Evolutionary conservation across 1,139 yeast genomes (phyloP).

Genomic region (Protomyces inouyei): DNA sequence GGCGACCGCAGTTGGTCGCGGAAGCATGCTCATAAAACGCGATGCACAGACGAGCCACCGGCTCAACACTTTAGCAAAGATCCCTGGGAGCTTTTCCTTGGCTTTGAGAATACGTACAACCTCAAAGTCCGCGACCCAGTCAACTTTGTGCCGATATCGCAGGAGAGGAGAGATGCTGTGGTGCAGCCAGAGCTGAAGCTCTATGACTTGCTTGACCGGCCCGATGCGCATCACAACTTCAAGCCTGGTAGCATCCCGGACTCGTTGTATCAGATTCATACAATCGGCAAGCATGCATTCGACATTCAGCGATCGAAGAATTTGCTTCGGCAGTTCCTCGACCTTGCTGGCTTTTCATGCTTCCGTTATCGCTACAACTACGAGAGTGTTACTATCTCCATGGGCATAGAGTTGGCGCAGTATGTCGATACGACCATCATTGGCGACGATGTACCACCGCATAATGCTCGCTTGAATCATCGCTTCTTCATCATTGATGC

Average conservation of each 20-base stretch:
- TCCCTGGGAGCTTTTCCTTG: slow-evolving; percentile 13
- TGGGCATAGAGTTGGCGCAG: slow-evolving; percentile 15
- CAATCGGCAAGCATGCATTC: slow-evolving; percentile 14
- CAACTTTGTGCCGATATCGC: slow-evolving; percentile 4
- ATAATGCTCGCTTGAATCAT: slow-evolving; percentile 15
- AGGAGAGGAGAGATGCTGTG: neutral
- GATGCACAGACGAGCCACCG: slow-evolving; percentile 2
- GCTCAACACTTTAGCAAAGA: slow-evolving; percentile 6
- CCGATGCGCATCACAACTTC: slow-evolving; percentile 19
- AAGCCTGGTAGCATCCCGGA: slow-evolving; percentile 14
- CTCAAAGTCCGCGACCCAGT: slow-evolving; percentile 13
- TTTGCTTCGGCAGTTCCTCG: slow-evolving; percentile 17
- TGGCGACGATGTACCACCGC: slow-evolving; percentile 6
- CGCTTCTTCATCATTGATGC: slow-evolving; percentile 27
- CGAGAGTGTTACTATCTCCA: slow-evolving; percentile 6
- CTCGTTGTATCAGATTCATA: slow-evolving; percentile 19
- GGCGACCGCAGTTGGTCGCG: slow-evolving; percentile 7
- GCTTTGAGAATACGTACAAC: slow-evolving; percentile 20
- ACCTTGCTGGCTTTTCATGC: slow-evolving; percentile 16
- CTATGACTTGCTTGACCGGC: neutral
- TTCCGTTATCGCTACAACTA: slow-evolving; percentile 24
- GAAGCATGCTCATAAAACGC: slow-evolving; percentile 8
- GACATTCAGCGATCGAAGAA: slow-evolving; percentile 25
- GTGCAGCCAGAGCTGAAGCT: slow-evolving; percentile 4
- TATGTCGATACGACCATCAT: slow-evolving; percentile 22